Conservation (phyloP, 176 grass and related monocot species). For the Poa pratensis region DNA sequence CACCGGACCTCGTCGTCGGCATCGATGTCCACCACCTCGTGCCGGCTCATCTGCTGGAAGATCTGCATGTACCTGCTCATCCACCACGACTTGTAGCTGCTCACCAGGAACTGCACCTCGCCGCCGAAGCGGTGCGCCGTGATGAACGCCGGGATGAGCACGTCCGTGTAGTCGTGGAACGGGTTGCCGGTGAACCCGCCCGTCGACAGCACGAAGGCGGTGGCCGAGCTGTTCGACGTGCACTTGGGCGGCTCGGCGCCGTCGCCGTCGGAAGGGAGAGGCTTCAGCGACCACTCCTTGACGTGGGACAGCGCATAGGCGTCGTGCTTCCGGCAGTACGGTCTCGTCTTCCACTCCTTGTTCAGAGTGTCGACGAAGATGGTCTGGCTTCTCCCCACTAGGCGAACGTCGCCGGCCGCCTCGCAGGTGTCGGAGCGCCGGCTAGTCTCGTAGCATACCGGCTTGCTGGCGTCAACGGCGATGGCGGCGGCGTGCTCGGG, state of each 20-base stretch:
- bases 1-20: constrained; percentile 65
- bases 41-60: constrained; percentile 66
- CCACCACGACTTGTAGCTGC: constrained; percentile 78
- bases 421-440: constrained; percentile 66
- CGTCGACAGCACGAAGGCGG: constrained; percentile 57
- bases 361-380: constrained; percentile 42
- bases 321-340: constrained; percentile 71
- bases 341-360: constrained; percentile 52
- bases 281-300: constrained; percentile 60
- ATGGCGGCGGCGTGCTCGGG: neutral
- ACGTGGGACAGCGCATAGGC: constrained; percentile 43
- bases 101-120: constrained; percentile 74
- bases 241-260: constrained; percentile 33
- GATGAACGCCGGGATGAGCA: constrained; percentile 79
- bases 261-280: constrained; percentile 11
- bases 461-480: neutral
- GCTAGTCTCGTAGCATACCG: constrained; percentile 62
- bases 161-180: constrained; percentile 94
- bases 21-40: constrained; percentile 72
- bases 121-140: constrained; percentile 53
- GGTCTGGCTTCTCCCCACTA: constrained; percentile 39
- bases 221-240: constrained; percentile 55
- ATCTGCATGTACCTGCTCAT: constrained; percentile 58
- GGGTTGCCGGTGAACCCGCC: constrained; percentile 82
- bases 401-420: constrained; percentile 60